phyloP scores from a whole-genome alignment of 129 eudicot species.

The Flaveria ramosissima region DNA sequence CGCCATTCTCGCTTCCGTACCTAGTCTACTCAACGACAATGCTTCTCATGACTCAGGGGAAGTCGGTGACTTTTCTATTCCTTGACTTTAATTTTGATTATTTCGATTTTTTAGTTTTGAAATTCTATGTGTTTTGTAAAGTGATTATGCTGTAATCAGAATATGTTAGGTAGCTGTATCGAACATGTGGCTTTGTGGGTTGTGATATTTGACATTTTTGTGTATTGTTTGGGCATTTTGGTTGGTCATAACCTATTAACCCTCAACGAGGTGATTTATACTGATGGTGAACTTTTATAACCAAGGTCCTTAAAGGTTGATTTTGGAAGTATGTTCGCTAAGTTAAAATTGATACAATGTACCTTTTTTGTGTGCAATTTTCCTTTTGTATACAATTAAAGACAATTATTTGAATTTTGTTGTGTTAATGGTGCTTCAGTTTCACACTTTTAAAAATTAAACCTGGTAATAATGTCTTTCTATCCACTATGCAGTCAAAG shows the following conservation, averaged over 20 bases:
- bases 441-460: not conserved
- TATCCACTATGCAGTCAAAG: conserved; percentile 24
- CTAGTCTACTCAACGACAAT: conserved; percentile 42
- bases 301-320: not conserved
- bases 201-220: no score
- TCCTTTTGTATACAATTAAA: not conserved
- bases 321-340: not conserved
- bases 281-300: not conserved
- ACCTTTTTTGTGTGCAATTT: no score
- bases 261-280: no score
- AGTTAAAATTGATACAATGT: no score
- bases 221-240: no score
- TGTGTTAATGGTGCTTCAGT: not conserved
- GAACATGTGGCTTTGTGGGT: no score
- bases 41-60: conserved; percentile 18
- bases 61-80: conserved; percentile 15
- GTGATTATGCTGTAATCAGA: not conserved
- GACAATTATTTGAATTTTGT: not conserved
- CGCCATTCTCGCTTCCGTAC: conserved; percentile 61
- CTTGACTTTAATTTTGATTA: no score
- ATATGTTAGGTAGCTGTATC: not conserved
- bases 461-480: not conserved
- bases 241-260: no score
- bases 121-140: not conserved
- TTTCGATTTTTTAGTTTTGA: not conserved